Evolutionary conservation across 495 filamentous ascomycete genomes (phyloP).

Genomic region (Xylaria venustula): DNA sequence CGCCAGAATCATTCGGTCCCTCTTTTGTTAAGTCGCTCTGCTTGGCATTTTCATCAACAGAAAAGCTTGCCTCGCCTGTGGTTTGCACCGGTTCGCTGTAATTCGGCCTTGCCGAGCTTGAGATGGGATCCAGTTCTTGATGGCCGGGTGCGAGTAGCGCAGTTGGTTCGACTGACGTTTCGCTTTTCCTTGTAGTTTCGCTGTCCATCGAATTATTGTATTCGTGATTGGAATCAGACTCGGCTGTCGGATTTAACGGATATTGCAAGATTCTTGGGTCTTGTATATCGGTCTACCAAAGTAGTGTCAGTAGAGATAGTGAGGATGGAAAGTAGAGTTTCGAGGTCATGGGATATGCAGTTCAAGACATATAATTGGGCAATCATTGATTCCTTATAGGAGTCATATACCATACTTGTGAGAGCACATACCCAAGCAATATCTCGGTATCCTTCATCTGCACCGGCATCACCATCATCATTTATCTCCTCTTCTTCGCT

Average conservation of each 20-base stretch:
- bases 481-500: slow-evolving; percentile 34
- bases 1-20: not conserved
- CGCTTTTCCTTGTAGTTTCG: not conserved
- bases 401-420: not conserved
- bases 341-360: not conserved
- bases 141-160: not conserved
- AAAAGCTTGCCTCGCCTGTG: not conserved
- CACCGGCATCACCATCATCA: slow-evolving; percentile 20
- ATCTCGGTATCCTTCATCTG: slow-evolving; percentile 8
- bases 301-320: not conserved
- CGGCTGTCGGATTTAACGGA: slow-evolving; percentile 13
- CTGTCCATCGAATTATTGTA: not conserved
- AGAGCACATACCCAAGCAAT: slow-evolving; percentile 4
- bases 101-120: not conserved
- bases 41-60: not conserved
- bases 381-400: not conserved
- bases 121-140: not conserved
- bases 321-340: not conserved
- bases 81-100: not conserved
- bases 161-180: not conserved
- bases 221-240: not conserved
- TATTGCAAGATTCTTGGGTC: slow-evolving; percentile 43
- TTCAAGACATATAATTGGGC: not conserved
- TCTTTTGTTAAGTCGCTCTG: not conserved
- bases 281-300: slow-evolving; percentile 37